These are phyloP conservation scores for Rosa hybrid DNA, from an alignment of 331 rosid genomes.

Conservation along the genomic window DNA sequence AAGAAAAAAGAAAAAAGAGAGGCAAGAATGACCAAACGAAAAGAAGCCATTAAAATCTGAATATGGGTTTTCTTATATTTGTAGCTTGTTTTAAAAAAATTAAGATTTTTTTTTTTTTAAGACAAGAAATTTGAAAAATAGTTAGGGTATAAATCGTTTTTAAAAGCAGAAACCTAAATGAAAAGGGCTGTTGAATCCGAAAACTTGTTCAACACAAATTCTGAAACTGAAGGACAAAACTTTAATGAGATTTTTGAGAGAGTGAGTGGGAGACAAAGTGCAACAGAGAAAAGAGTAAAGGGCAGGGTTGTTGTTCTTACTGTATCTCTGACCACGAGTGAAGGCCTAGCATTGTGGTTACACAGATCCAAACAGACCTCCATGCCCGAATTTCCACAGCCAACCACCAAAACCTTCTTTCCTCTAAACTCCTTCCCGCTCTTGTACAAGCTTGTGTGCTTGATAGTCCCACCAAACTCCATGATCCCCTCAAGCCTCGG, in stretches of 20 bases:
- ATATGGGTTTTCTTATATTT: neutral
- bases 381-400: slow-evolving; percentile 99
- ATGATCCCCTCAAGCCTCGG: slow-evolving; percentile 65
- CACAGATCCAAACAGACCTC: slow-evolving; percentile 98
- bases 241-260: neutral
- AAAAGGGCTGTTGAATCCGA: neutral
- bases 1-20: neutral
- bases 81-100: neutral
- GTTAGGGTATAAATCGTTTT: neutral
- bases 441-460: slow-evolving; percentile 75
- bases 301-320: slow-evolving; percentile 45
- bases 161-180: neutral
- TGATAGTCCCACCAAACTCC: slow-evolving; percentile 56
- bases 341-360: slow-evolving; percentile 71
- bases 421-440: slow-evolving; percentile 70
- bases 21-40: neutral
- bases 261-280: neutral
- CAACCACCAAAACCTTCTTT: slow-evolving; percentile 84
- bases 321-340: slow-evolving; percentile 81
- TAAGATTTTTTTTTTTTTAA: neutral
- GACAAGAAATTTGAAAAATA: neutral
- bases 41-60: neutral
- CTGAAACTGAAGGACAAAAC: neutral
- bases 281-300: neutral
- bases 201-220: neutral